Percentiles rank a stretch among this genome's conserved stretches.
phyloP scores from a whole-genome alignment of 805 yeast species.

The Starmerella cellae region DNA sequence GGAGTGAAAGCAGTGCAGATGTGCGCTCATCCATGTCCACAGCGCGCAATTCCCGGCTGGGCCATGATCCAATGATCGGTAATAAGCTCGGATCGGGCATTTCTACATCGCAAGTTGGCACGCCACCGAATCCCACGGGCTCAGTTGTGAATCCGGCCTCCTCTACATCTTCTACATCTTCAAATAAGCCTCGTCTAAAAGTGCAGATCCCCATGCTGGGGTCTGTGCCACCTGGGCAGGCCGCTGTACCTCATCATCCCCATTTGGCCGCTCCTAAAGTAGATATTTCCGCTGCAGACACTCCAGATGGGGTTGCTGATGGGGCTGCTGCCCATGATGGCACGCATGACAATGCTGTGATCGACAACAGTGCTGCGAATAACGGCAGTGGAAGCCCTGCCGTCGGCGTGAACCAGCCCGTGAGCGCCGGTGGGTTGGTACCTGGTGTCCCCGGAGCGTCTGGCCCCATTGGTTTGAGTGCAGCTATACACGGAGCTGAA shows the following conservation, averaged over 20 bases:
- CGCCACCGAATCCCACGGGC: not conserved
- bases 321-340: too few relatives aligned
- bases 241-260: not conserved
- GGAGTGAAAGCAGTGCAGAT: not conserved
- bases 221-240: not conserved
- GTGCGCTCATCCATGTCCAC: not conserved
- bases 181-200: slow-evolving; percentile 27
- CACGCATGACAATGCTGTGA: too few relatives aligned
- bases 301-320: too few relatives aligned
- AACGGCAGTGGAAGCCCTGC: not conserved
- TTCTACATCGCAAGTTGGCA: too few relatives aligned
- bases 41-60: not conserved
- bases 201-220: slow-evolving; percentile 28
- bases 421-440: too few relatives aligned
- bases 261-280: too few relatives aligned
- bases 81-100: not conserved
- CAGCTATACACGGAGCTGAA: too few relatives aligned
- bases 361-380: too few relatives aligned
- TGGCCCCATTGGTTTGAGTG: too few relatives aligned
- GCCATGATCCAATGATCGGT: not conserved
- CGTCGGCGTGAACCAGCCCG: not conserved
- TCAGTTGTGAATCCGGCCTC: not conserved
- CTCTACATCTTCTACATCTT: not conserved
- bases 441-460: too few relatives aligned
- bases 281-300: too few relatives aligned